Evolutionary conservation across 73 alveolate genomes (phyloP).

Genomic region (Tetrahymena thermophila): DNA sequence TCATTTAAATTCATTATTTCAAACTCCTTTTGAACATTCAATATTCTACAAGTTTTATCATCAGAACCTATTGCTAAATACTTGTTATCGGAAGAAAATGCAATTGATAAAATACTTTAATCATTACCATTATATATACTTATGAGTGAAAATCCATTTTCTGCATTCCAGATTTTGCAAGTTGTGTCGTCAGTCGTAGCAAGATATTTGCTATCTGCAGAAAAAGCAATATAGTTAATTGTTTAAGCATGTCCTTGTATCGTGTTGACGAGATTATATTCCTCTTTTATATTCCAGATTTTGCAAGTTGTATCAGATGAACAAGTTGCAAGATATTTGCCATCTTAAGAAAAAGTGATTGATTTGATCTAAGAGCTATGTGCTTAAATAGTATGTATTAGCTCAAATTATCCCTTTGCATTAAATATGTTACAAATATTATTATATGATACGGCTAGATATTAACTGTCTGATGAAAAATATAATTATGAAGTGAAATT

Average conservation of each 20-base stretch:
- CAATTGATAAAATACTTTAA: not conserved
- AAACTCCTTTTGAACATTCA: no score
- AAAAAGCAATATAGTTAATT: not conserved
- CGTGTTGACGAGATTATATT: no score
- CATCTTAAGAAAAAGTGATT: not conserved
- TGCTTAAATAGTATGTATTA: not conserved
- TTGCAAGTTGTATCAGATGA: not conserved
- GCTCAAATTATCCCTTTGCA: not conserved
- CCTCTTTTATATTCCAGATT: not conserved
- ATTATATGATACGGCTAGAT: not conserved
- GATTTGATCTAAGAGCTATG: not conserved
- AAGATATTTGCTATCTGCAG: not conserved
- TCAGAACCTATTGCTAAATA: not conserved
- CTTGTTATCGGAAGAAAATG: not conserved
- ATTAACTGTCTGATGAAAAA: not conserved
- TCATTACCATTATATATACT: no score
- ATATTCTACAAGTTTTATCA: no score
- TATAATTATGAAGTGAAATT: no score
- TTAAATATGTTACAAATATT: not conserved
- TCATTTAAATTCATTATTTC: no score
- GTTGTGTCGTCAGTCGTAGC: no score
- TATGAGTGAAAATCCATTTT: no score
- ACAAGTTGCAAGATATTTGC: not conserved
- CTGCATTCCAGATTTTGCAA: no score
- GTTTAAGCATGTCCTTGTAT: no score